These are phyloP conservation scores for Paecilomyces dactylethromorphus DNA, from an alignment of 2,329 filamentous ascomycete species.

Conservation along the genomic window DNA sequence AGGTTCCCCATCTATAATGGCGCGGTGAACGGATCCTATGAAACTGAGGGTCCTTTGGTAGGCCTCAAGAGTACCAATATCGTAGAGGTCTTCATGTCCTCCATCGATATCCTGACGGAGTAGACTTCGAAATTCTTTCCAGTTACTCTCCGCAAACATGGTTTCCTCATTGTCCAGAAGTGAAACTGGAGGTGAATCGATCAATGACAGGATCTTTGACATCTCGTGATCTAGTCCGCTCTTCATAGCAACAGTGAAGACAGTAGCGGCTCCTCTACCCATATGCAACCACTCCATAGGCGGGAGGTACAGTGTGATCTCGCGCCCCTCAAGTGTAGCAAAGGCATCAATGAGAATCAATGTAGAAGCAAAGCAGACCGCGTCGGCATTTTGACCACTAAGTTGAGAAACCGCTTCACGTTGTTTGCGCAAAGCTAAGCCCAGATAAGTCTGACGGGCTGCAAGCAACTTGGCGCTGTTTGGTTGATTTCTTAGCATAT, in stretches of 20 bases:
- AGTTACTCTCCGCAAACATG: not conserved
- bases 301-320: constrained; percentile 17
- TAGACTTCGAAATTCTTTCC: not conserved
- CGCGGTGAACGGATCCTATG: constrained; percentile 1
- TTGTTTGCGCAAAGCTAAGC: not conserved
- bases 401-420: not conserved
- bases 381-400: not conserved
- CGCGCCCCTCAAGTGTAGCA: constrained; percentile 19
- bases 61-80: not conserved
- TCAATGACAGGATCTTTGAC: not conserved
- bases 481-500: not conserved
- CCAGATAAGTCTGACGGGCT: not conserved
- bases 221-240: not conserved
- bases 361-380: not conserved
- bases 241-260: not conserved
- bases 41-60: not conserved
- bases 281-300: constrained; percentile 26
- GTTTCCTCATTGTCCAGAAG: not conserved
- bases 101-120: not conserved
- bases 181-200: not conserved
- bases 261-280: constrained; percentile 8
- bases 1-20: constrained; percentile 15
- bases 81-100: not conserved
- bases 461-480: not conserved
- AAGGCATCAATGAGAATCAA: constrained; percentile 17